Conservation (phyloP, 2,329 filamentous ascomycete genomes). For the Paecilomyces fulvus region DNA sequence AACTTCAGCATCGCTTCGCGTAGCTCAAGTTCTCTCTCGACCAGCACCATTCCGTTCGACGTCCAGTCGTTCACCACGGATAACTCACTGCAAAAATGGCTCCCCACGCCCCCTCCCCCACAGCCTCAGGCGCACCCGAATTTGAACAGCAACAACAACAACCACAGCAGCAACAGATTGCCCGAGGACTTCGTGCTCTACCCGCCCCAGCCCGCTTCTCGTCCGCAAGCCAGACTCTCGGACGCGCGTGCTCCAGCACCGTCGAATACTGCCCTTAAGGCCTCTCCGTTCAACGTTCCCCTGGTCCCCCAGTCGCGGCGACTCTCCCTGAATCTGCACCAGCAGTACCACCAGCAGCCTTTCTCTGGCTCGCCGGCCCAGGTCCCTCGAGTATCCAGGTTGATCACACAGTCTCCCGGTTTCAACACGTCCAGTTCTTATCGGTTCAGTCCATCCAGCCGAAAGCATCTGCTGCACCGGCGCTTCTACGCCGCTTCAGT, state of each 20-base stretch:
- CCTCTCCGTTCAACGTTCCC: constrained; percentile 16
- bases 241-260: constrained; percentile 27
- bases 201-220: constrained; percentile 21
- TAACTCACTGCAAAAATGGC: constrained; percentile 40
- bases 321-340: constrained; percentile 28
- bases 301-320: constrained; percentile 26
- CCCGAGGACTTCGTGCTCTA: constrained; percentile 40
- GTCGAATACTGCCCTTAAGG: constrained; percentile 30
- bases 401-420: constrained; percentile 30
- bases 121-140: constrained; percentile 35
- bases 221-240: constrained; percentile 23
- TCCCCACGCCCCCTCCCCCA: constrained; percentile 34
- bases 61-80: constrained; percentile 42
- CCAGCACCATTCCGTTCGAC: constrained; percentile 33
- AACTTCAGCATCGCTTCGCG: constrained; percentile 35
- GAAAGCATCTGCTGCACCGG: constrained; percentile 17
- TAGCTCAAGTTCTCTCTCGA: constrained; percentile 33
- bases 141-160: constrained; percentile 14
- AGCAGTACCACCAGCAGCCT: constrained; percentile 25
- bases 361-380: constrained; percentile 26
- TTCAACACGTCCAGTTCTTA: constrained; percentile 31
- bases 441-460: constrained; percentile 26
- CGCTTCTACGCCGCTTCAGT: constrained; percentile 30
- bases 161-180: constrained; percentile 9
- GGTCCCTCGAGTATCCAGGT: constrained; percentile 33